Percentiles rank a stretch among this genome's conserved stretches.
phyloP scores from a whole-genome alignment of 306 rosid species.

The Pachyrhizus erosus region DNA sequence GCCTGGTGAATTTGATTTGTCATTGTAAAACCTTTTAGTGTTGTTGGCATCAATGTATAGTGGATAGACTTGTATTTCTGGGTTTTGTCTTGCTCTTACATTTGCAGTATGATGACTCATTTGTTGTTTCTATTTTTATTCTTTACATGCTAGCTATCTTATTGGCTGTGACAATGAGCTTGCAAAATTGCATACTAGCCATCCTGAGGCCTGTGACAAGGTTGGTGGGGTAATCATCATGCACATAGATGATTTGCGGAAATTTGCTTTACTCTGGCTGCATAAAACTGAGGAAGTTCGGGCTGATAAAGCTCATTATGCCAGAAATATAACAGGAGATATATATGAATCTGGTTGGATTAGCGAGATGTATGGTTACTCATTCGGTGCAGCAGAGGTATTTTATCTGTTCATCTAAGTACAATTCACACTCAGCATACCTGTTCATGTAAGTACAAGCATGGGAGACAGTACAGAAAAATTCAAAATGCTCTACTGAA shows the following conservation, averaged over 20 bases:
- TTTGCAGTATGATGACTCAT: not conserved
- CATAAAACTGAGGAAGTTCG: conserved; percentile 51
- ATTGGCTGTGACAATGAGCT: conserved; percentile 47
- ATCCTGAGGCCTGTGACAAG: conserved; percentile 50
- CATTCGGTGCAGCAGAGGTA: conserved; percentile 48
- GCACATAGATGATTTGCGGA: conserved; percentile 47
- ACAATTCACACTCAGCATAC: not conserved
- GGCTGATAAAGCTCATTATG: conserved; percentile 38
- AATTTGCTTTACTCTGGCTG: conserved; percentile 45
- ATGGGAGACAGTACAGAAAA: not conserved
- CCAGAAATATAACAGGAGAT: conserved; percentile 45
- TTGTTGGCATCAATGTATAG: not conserved
- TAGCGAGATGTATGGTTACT: conserved; percentile 48
- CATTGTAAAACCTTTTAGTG: conserved; percentile 10
- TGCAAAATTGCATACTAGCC: conserved; percentile 45
- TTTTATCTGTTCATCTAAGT: no score
- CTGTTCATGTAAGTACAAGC: not conserved
- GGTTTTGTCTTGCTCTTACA: not conserved
- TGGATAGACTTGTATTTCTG: not conserved
- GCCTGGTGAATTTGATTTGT: conserved; percentile 36
- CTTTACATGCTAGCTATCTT: conserved; percentile 37
- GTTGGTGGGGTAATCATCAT: conserved; percentile 50
- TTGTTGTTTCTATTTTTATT: not conserved
- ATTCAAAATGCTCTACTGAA: not conserved
- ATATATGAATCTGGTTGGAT: conserved; percentile 46